Base-by-base conservation (phyloP, 805 yeast species). In the Wickerhamomyces sydowiorum region DNA sequence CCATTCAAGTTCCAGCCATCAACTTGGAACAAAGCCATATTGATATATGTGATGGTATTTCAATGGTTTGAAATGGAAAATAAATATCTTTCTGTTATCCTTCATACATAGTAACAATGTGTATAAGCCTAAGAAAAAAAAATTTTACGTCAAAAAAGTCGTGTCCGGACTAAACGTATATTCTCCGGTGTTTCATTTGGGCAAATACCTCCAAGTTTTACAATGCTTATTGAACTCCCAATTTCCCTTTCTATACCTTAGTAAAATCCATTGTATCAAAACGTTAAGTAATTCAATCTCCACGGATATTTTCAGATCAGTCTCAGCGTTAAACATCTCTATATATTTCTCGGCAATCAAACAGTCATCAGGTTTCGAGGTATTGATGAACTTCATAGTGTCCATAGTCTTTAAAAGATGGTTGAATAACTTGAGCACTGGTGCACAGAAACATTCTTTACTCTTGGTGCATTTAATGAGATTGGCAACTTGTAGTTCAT, bases 1-100 rank as follows among this genome's bases (percentile, higher is more conserved):
- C 71, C 56, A 49, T 78, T 76, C 40, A 87, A 58, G 49, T 81
- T 73, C 96, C 96, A 87, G 15, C 95, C 96, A 40, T 80, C 86
- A 18, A 84, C 89, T 57, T 82, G 74, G 57, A 87, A 87, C 47
- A 87, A 69, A 25, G 86, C 75, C 90, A 82, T 82, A 21, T 42
- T 56, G 3, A n/a, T 19, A 18, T 12, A 27, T 21, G 15, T n/a
- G 22, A 36, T 37, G 12, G 22, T 20, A 32, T 22, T 14, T 20
- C 17, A 19, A 21, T 30, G 15, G 36, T 37, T 33, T 14, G 21
- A 24, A 8, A 24, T 24, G n/a, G n/a, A n/a, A n/a, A n/a, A n/a
- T n/a, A n/a, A n/a, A n/a, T n/a, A n/a, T n/a, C n/a, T n/a, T n/a
- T n/a, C n/a, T n/a, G n/a, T n/a, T n/a, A n/a, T n/a, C n/a, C n/a